Conservation (phyloP, 768 basidiomycete genomes). For the Naganishia kalamii region DNA sequence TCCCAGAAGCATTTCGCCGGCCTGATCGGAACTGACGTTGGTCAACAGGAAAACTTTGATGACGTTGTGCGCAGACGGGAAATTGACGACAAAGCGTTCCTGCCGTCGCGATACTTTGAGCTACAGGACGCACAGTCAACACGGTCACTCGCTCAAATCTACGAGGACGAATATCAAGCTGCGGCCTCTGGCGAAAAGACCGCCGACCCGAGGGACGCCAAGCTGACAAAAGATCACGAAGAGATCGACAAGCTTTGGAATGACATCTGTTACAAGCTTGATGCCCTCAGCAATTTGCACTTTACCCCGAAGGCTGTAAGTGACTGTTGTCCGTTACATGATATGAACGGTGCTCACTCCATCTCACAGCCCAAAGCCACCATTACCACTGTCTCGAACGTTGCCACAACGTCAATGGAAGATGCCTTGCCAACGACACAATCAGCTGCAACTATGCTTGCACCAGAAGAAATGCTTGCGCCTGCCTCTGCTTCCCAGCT, state of each 20-base stretch:
- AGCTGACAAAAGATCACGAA: constrained; percentile 77
- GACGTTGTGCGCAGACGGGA: constrained; percentile 81
- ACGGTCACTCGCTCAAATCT: constrained; percentile 88
- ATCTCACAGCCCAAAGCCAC: constrained; percentile 68
- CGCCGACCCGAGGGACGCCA: constrained; percentile 76
- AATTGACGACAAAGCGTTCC: constrained; percentile 75
- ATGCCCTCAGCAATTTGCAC: constrained; percentile 89
- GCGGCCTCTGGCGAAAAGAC: constrained; percentile 56
- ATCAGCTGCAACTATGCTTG: constrained; percentile 70
- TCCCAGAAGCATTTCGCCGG: constrained; percentile 1
- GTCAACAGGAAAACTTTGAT: constrained; percentile 62
- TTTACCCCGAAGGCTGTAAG: constrained; percentile 87
- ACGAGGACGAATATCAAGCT: constrained; percentile 82
- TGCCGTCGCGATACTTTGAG: constrained; percentile 83
- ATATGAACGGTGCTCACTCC: background rate
- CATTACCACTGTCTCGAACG: constrained; percentile 76
- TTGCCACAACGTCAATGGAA: constrained; percentile 74
- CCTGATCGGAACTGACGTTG: too few species aligned
- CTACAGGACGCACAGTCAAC: constrained; percentile 79
- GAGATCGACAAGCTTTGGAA: constrained; percentile 81
- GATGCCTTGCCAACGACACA: constrained; percentile 81
- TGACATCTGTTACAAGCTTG: constrained; percentile 74
- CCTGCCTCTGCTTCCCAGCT: constrained; percentile 53
- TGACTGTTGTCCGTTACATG: constrained; percentile 19
- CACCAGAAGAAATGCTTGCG: constrained; percentile 81